Conservation (phyloP, 2,329 filamentous ascomycete genomes). For the Hymenoscyphus linearis region DNA sequence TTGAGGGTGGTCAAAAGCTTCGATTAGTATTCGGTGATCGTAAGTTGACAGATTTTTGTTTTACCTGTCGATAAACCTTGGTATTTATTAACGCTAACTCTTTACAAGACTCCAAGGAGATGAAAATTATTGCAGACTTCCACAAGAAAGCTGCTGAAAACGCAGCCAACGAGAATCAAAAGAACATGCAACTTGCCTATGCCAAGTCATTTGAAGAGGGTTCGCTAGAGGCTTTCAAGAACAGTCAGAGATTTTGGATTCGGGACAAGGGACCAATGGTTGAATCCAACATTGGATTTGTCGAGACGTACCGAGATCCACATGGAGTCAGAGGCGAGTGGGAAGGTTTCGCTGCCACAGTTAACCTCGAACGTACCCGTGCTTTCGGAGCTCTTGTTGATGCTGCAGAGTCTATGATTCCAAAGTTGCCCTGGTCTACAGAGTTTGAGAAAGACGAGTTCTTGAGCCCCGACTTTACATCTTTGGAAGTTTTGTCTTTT, state of each 20-base stretch:
- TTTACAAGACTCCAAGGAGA: constrained; percentile 55
- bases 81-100: not conserved
- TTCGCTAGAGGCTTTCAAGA: constrained; percentile 72
- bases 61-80: not conserved
- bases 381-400: constrained; percentile 83
- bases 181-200: constrained; percentile 69
- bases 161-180: constrained; percentile 68
- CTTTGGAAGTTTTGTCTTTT: constrained; percentile 85
- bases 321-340: constrained; percentile 77
- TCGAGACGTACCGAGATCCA: constrained; percentile 81
- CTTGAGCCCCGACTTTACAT: constrained; percentile 91
- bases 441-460: constrained; percentile 98
- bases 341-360: constrained; percentile 75
- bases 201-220: constrained; percentile 69
- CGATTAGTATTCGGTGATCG: constrained; percentile 69
- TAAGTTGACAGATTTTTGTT: not conserved
- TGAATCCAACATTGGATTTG: constrained; percentile 75
- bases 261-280: constrained; percentile 75
- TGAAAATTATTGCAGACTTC: constrained; percentile 62
- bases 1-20: constrained; percentile 56
- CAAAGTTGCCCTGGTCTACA: constrained; percentile 78
- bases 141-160: constrained; percentile 64
- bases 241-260: constrained; percentile 77
- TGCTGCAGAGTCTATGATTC: constrained; percentile 76
- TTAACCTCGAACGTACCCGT: constrained; percentile 85